Conservation (phyloP, 1,284 basidiomycete genomes). For the Cryptococcus sp. region DNA sequence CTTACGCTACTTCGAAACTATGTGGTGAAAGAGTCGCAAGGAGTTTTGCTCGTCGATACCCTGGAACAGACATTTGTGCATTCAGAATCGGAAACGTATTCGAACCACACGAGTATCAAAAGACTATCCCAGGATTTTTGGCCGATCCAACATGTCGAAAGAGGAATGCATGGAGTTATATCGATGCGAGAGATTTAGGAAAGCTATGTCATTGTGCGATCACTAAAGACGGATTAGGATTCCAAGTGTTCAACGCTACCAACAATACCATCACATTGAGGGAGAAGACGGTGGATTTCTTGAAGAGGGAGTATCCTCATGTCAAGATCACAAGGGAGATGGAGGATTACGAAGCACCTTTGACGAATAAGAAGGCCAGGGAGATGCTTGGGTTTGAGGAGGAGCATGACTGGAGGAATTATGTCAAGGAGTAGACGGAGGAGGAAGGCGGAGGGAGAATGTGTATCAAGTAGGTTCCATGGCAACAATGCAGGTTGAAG, state of each 20-base stretch:
- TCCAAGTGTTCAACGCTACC: conserved; percentile 40
- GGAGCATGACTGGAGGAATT: conserved; percentile 31
- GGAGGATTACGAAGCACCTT: conserved; percentile 30
- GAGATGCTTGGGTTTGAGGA: conserved; percentile 35
- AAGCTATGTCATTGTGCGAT: conserved; percentile 33
- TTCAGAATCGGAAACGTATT: conserved; percentile 39
- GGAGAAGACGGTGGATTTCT: conserved; percentile 18
- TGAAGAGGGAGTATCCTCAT: conserved; percentile 20
- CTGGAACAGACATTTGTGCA: conserved; percentile 30
- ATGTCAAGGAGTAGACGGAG: conserved; percentile 5
- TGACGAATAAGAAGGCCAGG: conserved; percentile 31
- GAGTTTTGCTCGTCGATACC: conserved; percentile 28
- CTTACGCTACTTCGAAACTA: conserved; percentile 32
- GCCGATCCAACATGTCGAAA: conserved; percentile 26
- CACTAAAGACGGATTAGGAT: conserved; percentile 28
- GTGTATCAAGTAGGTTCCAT: too few relatives aligned
- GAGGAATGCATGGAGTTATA: conserved; percentile 39
- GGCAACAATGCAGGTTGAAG: too few relatives aligned
- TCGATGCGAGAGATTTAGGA: conserved; percentile 38
- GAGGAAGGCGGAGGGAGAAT: too few relatives aligned
- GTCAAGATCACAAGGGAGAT: conserved; percentile 27
- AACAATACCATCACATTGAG: conserved; percentile 27
- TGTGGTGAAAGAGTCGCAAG: conserved; percentile 33
- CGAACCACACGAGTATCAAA: conserved; percentile 35
- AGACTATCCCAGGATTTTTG: conserved; percentile 26